A percentile compares a stretch with the other conserved stretches of the same genome.
Conservation (phyloP, 2,329 filamentous ascomycete species). For the Verticillium klebahnii region DNA sequence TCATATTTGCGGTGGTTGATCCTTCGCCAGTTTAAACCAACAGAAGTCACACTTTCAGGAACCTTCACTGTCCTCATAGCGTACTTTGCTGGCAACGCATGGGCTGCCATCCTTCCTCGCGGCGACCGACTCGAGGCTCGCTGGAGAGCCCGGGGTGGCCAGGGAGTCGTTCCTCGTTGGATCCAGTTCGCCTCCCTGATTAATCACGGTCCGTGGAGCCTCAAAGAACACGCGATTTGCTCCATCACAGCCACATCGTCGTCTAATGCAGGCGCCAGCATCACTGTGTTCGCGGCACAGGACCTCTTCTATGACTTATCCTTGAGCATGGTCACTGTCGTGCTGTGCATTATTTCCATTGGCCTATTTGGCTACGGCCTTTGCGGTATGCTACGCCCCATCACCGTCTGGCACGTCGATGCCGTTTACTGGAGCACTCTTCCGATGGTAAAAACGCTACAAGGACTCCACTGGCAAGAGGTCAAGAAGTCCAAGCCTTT, state of each 20-base stretch:
- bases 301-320: conserved; percentile 47
- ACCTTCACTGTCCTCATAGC: conserved; percentile 55
- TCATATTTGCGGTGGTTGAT: not conserved
- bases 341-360: conserved; percentile 47
- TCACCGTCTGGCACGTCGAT: conserved; percentile 51
- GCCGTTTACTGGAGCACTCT: conserved; percentile 52
- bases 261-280: conserved; percentile 39
- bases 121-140: conserved; percentile 43
- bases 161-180: conserved; percentile 34
- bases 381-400: conserved; percentile 46
- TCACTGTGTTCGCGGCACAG: conserved; percentile 41
- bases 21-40: conserved; percentile 45
- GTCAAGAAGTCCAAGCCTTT: conserved; percentile 46
- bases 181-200: conserved; percentile 38
- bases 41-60: conserved; percentile 38
- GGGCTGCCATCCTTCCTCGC: conserved; percentile 42
- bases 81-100: conserved; percentile 48
- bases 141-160: conserved; percentile 37
- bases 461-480: conserved; percentile 49
- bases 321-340: conserved; percentile 37
- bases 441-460: conserved; percentile 48
- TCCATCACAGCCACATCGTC: conserved; percentile 50
- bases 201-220: conserved; percentile 45
- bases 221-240: conserved; percentile 53
- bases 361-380: conserved; percentile 52